Base-by-base conservation (phyloP, 805 yeast genomes). In the Cyberlindnera nakhonratchasimensis region DNA sequence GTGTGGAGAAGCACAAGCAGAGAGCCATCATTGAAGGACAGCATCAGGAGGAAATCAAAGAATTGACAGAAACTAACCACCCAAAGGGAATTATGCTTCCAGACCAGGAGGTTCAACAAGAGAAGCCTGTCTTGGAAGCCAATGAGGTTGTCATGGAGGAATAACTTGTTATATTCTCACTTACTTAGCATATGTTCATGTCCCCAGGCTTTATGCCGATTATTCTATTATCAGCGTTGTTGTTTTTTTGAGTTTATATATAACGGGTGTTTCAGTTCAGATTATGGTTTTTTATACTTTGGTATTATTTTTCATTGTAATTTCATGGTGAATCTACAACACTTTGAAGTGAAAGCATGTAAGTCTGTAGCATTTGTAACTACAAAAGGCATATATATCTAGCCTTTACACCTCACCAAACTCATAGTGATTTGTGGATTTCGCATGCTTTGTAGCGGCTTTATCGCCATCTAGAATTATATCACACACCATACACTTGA, bases 361-460 rank as follows among this genome's bases (percentile, higher is more conserved):
- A n/a, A n/a, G n/a, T n/a, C n/a, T n/a, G n/a, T n/a, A n/a, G n/a
- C n/a, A n/a, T n/a, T n/a, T n/a, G n/a, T n/a, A n/a, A n/a, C n/a
- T n/a, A n/a, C n/a, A n/a, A n/a, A n/a, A n/a, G n/a, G n/a, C n/a
- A n/a, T n/a, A n/a, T n/a, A n/a, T n/a, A n/a, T n/a, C n/a, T n/a
- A n/a, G n/a, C n/a, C 8, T 11, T 32, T 22, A 47, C 1, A 55
- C 53, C 21, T 57, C 89, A 11, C 85, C 84, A 61, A 82, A 84
- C 38, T 71, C 66, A 35, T 53, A 65, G 57, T 85, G 91, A 2
- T 80, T 80, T 2, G 82, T 79, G 5, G 59, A 55, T 40, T 70
- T 70, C 4, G 89, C 87, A 61, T 85, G 93, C 46, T 69, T 68
- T 11, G 75, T 66, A 1, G 85, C 86, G 4, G 75, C 83, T 47